A percentile compares a stretch with the other conserved stretches of the same genome.
phyloP scores from a whole-genome alignment of 768 basidiomycete species.

The Trametes gibbosa region DNA sequence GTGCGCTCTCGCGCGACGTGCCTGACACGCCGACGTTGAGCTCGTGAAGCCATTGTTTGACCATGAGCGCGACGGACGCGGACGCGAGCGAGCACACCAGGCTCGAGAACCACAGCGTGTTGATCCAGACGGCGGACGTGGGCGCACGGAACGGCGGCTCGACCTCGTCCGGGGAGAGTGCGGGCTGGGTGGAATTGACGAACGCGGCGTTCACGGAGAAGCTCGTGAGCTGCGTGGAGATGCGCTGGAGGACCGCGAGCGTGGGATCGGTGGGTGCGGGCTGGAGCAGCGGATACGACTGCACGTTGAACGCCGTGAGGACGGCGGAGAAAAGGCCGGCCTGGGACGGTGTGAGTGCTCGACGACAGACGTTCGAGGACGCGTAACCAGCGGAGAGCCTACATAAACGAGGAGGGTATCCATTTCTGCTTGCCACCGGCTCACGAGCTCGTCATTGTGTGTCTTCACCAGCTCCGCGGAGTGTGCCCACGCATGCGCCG shows the following conservation, averaged over 20 bases:
- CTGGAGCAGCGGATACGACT: constrained; percentile 19
- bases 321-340: constrained; percentile 29
- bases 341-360: constrained; percentile 1
- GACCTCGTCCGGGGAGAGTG: not conserved
- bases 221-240: constrained; percentile 8
- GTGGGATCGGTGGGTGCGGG: not conserved
- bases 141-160: constrained; percentile 2
- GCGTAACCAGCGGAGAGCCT: not conserved
- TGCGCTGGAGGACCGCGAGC: constrained; percentile 6
- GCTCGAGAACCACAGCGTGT: constrained; percentile 26
- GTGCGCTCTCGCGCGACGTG: constrained; percentile 22
- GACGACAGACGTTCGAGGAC: no score
- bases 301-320: constrained; percentile 24
- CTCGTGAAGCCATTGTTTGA: constrained; percentile 30
- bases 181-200: constrained; percentile 5
- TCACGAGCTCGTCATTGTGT: constrained; percentile 14
- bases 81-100: constrained; percentile 26
- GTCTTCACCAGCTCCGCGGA: constrained; percentile 8
- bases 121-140: constrained; percentile 17
- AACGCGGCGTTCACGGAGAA: constrained; percentile 7
- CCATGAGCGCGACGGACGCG: constrained; percentile 25
- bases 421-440: constrained; percentile 22
- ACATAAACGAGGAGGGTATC: constrained; percentile 25
- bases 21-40: constrained; percentile 22
- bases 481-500: constrained; percentile 2